A percentile compares a stretch with the other conserved stretches of the same genome.
phyloP scores from a whole-genome alignment of 2,329 filamentous ascomycete species.

The Zymoseptoria brevis region DNA sequence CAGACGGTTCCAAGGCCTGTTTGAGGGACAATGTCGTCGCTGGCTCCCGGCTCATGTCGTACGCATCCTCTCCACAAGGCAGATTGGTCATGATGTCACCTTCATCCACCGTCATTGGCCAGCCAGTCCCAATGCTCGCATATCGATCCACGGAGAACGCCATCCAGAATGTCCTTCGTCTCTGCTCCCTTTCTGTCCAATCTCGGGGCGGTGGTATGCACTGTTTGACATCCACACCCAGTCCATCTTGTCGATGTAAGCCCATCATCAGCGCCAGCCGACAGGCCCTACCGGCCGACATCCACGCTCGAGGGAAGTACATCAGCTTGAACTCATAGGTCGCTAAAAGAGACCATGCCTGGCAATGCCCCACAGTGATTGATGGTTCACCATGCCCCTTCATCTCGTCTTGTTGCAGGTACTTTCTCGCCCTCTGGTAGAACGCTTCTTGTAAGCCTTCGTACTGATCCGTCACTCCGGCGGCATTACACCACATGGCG shows the following conservation, averaged over 20 bases:
- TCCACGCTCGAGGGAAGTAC: conserved; percentile 93
- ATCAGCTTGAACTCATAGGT: conserved; percentile 95
- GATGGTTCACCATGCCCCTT: conserved; percentile 86
- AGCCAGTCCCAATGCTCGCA: conserved; percentile 90
- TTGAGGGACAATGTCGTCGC: conserved; percentile 63
- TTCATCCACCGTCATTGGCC: conserved; percentile 93
- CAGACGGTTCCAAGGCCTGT: conserved; percentile 62
- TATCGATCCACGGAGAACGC: conserved; percentile 85
- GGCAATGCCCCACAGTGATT: conserved; percentile 76
- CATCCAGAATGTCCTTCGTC: conserved; percentile 91
- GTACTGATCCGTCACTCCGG: conserved; percentile 75
- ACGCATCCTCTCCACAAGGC: conserved; percentile 77
- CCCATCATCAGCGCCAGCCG: conserved; percentile 87
- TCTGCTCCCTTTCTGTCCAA: conserved; percentile 89
- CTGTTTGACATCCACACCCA: conserved; percentile 82
- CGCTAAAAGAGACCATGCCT: conserved; percentile 71
- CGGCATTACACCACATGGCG: conserved; percentile 93
- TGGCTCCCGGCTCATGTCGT: conserved; percentile 62
- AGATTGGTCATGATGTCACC: conserved; percentile 81
- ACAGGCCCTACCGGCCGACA: conserved; percentile 76
- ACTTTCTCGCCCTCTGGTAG: conserved; percentile 82
- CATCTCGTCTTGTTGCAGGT: conserved; percentile 81
- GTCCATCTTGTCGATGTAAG: conserved; percentile 75
- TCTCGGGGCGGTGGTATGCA: conserved; percentile 78
- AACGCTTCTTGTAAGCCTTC: conserved; percentile 74